phyloP scores from a whole-genome alignment of 2,329 filamentous ascomycete genomes.

The Exserohilum rostratum region DNA sequence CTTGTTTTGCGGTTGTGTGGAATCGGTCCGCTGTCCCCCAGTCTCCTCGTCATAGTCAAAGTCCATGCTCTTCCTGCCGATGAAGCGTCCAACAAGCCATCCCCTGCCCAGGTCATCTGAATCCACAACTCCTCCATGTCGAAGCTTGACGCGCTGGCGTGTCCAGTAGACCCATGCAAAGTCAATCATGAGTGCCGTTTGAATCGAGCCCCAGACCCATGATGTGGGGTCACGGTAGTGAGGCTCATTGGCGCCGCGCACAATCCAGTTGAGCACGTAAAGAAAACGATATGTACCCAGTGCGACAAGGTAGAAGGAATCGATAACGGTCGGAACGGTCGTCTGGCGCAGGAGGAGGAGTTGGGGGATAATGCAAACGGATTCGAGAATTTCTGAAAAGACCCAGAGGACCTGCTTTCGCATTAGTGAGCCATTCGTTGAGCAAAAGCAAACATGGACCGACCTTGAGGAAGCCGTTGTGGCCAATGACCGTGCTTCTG shows the following conservation, averaged over 20 bases:
- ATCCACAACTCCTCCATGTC: conserved; percentile 86
- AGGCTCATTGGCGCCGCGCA: conserved; percentile 65
- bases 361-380: conserved; percentile 87
- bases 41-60: conserved; percentile 64
- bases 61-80: conserved; percentile 63
- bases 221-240: conserved; percentile 71
- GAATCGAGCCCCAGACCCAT: conserved; percentile 84
- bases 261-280: conserved; percentile 92
- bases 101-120: conserved; percentile 84
- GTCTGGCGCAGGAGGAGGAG: conserved; percentile 91
- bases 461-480: conserved; percentile 50
- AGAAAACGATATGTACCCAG: conserved; percentile 86
- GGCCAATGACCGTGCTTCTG: conserved; percentile 53
- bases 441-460: conserved; percentile 7
- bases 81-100: conserved; percentile 80
- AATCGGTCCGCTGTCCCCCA: conserved; percentile 48
- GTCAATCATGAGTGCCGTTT: conserved; percentile 88
- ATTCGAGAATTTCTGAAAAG: conserved; percentile 91
- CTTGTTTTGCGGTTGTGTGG: conserved; percentile 47
- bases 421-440: background rate
- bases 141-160: conserved; percentile 89
- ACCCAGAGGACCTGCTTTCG: conserved; percentile 73
- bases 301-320: conserved; percentile 91
- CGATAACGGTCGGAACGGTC: conserved; percentile 93
- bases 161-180: conserved; percentile 98